Percentiles rank a stretch among this genome's conserved stretches.
These are phyloP conservation scores for Pythium aquatile DNA, from an alignment of 352 stramenopile genomes.

Conservation along the genomic window DNA sequence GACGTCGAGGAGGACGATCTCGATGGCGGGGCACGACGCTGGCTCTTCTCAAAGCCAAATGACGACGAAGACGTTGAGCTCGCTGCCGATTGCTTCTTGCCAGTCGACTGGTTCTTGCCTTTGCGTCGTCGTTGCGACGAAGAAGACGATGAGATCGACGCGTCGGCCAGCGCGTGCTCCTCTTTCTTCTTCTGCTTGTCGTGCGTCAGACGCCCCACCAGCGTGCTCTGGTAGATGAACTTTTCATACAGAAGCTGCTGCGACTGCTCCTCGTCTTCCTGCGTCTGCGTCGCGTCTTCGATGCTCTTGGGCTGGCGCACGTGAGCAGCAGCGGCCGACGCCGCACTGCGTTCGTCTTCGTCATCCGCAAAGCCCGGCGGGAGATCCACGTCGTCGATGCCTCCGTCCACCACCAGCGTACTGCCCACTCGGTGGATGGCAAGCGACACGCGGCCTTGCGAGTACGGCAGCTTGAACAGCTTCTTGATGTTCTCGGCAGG, in stretches of 20 bases:
- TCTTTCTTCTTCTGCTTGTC: background rate
- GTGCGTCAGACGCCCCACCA: slow-evolving; percentile 35
- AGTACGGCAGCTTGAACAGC: slow-evolving; percentile 87
- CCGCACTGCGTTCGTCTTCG: slow-evolving; percentile 22
- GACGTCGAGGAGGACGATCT: slow-evolving; percentile 13
- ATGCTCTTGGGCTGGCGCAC: slow-evolving; percentile 55
- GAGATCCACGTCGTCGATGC: slow-evolving; percentile 67
- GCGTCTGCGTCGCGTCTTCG: slow-evolving; percentile 29
- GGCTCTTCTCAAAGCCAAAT: slow-evolving; percentile 11
- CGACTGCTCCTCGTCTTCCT: slow-evolving; percentile 38
- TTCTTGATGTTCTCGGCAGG: slow-evolving; percentile 86
- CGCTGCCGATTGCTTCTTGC: background rate
- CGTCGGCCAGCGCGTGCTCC: background rate
- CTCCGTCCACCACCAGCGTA: slow-evolving; percentile 80
- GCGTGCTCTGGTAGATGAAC: slow-evolving; percentile 82
- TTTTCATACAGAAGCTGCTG: slow-evolving; percentile 80
- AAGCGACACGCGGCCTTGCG: slow-evolving; percentile 70
- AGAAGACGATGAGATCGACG: background rate
- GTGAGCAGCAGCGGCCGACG: background rate
- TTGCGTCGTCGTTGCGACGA: slow-evolving; percentile 1
- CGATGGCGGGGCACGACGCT: slow-evolving; percentile 8
- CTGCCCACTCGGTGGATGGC: slow-evolving; percentile 76
- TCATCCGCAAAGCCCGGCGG: slow-evolving; percentile 65
- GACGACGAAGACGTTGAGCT: slow-evolving; percentile 12
- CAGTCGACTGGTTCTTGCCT: background rate